A percentile compares a stretch with the other conserved stretches of the same genome.
Evolutionary conservation across 1,139 yeast species (phyloP).

Genomic region (Magnusiomyces ingens): DNA sequence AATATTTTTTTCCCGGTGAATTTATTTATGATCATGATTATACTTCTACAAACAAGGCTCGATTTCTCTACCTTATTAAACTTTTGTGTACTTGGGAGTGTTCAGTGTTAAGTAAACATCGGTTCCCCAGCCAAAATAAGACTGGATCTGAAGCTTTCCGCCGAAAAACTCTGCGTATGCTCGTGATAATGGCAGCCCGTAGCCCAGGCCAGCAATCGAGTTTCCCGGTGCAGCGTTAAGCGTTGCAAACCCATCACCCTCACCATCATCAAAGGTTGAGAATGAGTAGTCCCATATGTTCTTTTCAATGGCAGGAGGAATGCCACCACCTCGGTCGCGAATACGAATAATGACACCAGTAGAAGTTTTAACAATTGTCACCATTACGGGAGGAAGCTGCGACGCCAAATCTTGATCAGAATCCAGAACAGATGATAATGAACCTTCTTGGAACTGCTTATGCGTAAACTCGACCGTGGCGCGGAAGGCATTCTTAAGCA

Average conservation of each 20-base stretch:
- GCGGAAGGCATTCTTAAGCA: slow-evolving; percentile 79
- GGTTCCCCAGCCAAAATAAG: slow-evolving; percentile 81
- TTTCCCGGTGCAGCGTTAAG: slow-evolving; percentile 67
- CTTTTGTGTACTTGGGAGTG: slow-evolving; percentile 32
- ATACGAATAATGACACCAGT: slow-evolving; percentile 48
- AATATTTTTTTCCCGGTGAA: not conserved
- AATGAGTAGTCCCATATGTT: slow-evolving; percentile 81
- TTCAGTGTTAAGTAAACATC: slow-evolving; percentile 55
- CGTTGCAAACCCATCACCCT: slow-evolving; percentile 43
- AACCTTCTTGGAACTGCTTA: slow-evolving; percentile 1
- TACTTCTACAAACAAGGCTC: slow-evolving; percentile 14
- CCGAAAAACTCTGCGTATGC: slow-evolving; percentile 65
- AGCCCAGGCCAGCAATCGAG: slow-evolving; percentile 92
- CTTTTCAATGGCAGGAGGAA: slow-evolving; percentile 54
- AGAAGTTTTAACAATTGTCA: slow-evolving; percentile 56
- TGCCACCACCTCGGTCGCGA: slow-evolving; percentile 87
- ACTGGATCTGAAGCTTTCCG: slow-evolving; percentile 73
- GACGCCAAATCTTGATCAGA: slow-evolving; percentile 25
- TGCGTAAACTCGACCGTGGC: slow-evolving; percentile 67
- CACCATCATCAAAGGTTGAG: slow-evolving; percentile 61
- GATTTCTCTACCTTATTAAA: not conserved
- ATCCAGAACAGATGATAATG: too few species aligned
- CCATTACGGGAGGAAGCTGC: slow-evolving; percentile 49
- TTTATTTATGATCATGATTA: slow-evolving; percentile 46
- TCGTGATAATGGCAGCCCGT: slow-evolving; percentile 81